phyloP scores from a whole-genome alignment of 2,329 filamentous ascomycete genomes.

The Aspergillus fumigatus region DNA sequence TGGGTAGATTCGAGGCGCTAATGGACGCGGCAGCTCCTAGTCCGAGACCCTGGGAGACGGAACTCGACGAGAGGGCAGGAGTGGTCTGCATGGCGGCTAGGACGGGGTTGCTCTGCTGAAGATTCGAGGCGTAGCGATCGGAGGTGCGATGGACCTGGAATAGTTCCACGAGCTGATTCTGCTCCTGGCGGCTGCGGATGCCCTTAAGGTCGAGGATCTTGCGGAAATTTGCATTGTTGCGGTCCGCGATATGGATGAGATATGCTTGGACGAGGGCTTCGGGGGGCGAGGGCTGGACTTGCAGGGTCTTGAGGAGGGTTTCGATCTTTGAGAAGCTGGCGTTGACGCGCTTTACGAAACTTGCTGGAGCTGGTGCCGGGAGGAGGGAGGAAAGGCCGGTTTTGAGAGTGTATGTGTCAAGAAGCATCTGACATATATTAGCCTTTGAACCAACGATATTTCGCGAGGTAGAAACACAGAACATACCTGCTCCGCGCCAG shows the following conservation, averaged over 20 bases:
- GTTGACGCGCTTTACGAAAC: conserved; percentile 82
- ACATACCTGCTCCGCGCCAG: conserved; percentile 80
- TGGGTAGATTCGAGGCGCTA: conserved; percentile 44
- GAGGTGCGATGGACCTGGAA: conserved; percentile 79
- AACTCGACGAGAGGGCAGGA: conserved; percentile 28
- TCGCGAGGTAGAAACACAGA: not conserved
- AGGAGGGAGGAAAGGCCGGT: conserved; percentile 46
- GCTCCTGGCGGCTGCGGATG: conserved; percentile 72
- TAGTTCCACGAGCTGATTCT: conserved; percentile 76
- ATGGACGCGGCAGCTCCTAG: conserved; percentile 40
- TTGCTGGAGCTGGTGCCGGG: conserved; percentile 53
- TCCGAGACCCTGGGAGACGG: conserved; percentile 46
- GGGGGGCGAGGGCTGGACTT: conserved; percentile 84
- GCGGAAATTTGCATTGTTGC: conserved; percentile 88
- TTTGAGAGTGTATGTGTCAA: conserved; percentile 77
- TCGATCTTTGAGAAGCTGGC: conserved; percentile 82
- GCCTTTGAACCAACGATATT: not conserved
- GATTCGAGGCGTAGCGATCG: conserved; percentile 58
- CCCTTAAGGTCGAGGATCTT: conserved; percentile 96
- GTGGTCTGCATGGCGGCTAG: conserved; percentile 57
- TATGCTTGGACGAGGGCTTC: conserved; percentile 96
- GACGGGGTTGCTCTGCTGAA: conserved; percentile 66
- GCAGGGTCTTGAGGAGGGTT: conserved; percentile 89
- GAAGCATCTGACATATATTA: conserved; percentile 64
- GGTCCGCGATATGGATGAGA: conserved; percentile 92